A percentile compares a stretch with the other conserved stretches of the same genome.
Evolutionary conservation across 345 rosid genomes (phyloP).

Genomic region (Brassica rapa): DNA sequence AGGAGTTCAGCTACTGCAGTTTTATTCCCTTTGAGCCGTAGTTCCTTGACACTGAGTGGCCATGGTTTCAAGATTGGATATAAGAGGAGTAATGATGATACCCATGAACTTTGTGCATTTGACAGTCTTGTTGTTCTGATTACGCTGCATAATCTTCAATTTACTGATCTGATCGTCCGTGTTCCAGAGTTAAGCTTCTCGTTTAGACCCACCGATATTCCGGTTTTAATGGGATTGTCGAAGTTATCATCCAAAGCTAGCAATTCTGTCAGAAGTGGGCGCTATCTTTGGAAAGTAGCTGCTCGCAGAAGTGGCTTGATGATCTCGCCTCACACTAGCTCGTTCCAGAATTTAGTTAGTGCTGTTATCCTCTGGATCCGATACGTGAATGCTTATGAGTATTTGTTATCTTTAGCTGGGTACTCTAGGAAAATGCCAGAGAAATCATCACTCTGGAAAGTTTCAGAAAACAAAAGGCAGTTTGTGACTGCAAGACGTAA

Average conservation of each 20-base stretch:
- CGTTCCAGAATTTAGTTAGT: conserved; percentile 55
- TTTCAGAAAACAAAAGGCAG: conserved; percentile 47
- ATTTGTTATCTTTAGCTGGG: conserved; percentile 55
- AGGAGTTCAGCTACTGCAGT: conserved; percentile 55
- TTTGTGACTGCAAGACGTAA: conserved; percentile 50
- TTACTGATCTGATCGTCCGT: conserved; percentile 50
- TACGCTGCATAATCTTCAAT: conserved; percentile 55
- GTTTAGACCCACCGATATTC: conserved; percentile 63
- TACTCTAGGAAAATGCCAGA: conserved; percentile 53
- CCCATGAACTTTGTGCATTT: conserved; percentile 39
- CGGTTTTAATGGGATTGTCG: conserved; percentile 49
- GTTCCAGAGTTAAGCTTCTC: conserved; percentile 54
- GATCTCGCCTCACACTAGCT: conserved; percentile 58
- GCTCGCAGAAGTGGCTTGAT: conserved; percentile 59
- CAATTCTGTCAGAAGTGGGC: conserved; percentile 60
- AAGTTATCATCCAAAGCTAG: conserved; percentile 50
- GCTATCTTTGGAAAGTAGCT: conserved; percentile 77
- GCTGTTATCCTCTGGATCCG: conserved; percentile 65
- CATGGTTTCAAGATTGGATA: conserved; percentile 55
- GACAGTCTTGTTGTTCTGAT: conserved; percentile 43
- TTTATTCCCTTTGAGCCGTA: conserved; percentile 53
- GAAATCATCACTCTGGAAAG: conserved; percentile 48
- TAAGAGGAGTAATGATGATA: conserved; percentile 48
- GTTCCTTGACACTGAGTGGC: conserved; percentile 52
- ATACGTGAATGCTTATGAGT: conserved; percentile 65